Percentiles rank a stretch among this genome's conserved stretches.
phyloP scores from a whole-genome alignment of 106 monocot genomes.

The Xerophyta viscosa region DNA sequence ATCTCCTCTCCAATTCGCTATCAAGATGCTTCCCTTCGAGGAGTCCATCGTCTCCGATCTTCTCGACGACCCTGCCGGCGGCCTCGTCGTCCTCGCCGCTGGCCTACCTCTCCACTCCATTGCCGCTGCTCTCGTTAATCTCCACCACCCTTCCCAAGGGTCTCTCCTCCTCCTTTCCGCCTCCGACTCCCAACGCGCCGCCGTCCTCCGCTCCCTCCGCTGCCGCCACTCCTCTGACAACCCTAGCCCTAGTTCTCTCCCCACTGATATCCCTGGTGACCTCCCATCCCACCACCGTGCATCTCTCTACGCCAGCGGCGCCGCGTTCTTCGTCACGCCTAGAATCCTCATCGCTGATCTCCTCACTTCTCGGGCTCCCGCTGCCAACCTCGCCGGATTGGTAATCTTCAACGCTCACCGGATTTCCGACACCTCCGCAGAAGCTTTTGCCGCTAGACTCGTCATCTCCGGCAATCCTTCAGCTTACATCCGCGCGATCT shows the following conservation, averaged over 20 bases:
- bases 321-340: constrained; percentile 39
- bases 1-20: too few relatives aligned
- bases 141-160: constrained; percentile 45
- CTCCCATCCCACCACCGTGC: constrained; percentile 56
- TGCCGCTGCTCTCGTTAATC: constrained; percentile 53
- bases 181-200: constrained; percentile 46
- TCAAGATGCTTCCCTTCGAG: constrained; percentile 66
- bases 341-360: constrained; percentile 31
- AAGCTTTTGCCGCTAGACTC: constrained; percentile 69
- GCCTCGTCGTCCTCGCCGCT: constrained; percentile 71
- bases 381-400: constrained; percentile 19
- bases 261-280: constrained; percentile 49
- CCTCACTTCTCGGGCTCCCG: constrained; percentile 21
- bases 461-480: constrained; percentile 28
- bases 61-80: constrained; percentile 62
- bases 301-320: constrained; percentile 46
- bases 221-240: constrained; percentile 1
- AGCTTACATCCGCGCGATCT: constrained; percentile 49
- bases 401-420: constrained; percentile 73
- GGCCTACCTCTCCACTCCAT: constrained; percentile 68
- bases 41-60: constrained; percentile 77
- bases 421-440: constrained; percentile 77
- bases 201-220: constrained; percentile 39
- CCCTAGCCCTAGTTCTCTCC: too few relatives aligned
- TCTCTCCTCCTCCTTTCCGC: constrained; percentile 69